These are phyloP conservation scores for Nakaseomyces uthaithaninus DNA, from an alignment of 1,139 yeast genomes.

Conservation along the genomic window DNA sequence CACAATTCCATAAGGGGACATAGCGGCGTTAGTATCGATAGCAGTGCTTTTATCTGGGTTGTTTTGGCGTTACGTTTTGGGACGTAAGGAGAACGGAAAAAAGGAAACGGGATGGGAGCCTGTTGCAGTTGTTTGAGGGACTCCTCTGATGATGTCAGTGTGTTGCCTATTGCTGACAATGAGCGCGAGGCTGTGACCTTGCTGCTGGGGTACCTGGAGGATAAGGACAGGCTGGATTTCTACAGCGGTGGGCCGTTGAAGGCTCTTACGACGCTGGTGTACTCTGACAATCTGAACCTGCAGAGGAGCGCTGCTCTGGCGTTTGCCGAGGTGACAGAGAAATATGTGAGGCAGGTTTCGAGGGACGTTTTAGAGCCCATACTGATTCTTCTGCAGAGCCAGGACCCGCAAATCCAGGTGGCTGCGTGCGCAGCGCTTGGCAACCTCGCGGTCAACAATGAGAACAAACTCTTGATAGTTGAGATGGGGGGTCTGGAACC, in stretches of 20 bases:
- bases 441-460: slow-evolving; percentile 91
- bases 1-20: too few species aligned
- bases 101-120: slow-evolving; percentile 44
- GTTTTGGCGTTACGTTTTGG: neutral
- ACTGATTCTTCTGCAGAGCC: slow-evolving; percentile 71
- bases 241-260: slow-evolving; percentile 84
- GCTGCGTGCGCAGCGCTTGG: slow-evolving; percentile 99
- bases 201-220: slow-evolving; percentile 79
- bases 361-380: slow-evolving; percentile 92
- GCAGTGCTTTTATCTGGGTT: too few species aligned
- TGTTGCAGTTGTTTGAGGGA: slow-evolving; percentile 54
- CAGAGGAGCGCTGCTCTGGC: slow-evolving; percentile 98
- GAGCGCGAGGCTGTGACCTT: slow-evolving; percentile 95
- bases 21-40: too few species aligned
- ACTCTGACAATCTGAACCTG: slow-evolving; percentile 87
- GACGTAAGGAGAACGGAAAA: neutral
- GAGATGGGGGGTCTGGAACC: slow-evolving; percentile 99
- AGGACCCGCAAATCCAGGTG: slow-evolving; percentile 90
- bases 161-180: slow-evolving; percentile 89
- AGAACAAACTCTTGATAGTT: slow-evolving; percentile 83
- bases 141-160: slow-evolving; percentile 44
- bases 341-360: slow-evolving; percentile 83
- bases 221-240: slow-evolving; percentile 59
- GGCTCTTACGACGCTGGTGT: slow-evolving; percentile 86
- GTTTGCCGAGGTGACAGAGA: slow-evolving; percentile 96